Evolutionary conservation across 2,329 filamentous ascomycete species (phyloP), one percentile per base, ranked within the genome.

Genomic region (Sclerotinia borealis): DNA sequence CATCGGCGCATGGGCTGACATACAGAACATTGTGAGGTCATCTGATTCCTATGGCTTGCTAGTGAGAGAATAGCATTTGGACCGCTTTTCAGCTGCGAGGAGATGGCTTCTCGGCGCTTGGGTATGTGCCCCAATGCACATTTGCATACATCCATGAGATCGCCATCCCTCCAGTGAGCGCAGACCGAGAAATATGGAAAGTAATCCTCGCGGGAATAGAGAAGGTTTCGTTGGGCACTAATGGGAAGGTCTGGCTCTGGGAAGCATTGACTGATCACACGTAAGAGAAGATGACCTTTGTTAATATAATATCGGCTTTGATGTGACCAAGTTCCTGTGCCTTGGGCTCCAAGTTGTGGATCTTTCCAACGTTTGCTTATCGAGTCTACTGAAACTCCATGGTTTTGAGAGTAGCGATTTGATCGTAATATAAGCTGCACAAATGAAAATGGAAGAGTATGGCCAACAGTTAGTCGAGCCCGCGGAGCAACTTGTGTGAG

Each of bases 141-240:
- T 74, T 87, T 87, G 68, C 83, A 84, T 39, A 83, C 75, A 19
- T 80, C 77, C 77, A 85, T 86, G 19, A 88, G 75, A 41, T 84
- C 77, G 22, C 85, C 85, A 65, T 87, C 82, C 22, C 80, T 78
- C 85, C 85, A 88, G 71, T 88, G 85, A 1, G 82, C 78, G 68
- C 85, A 88, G 1, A 80, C 81, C 13, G 82, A 85, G 73, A 87
- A 87, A 71, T 83, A 87, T 0, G 85, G 85, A 60, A 77, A 80
- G 73, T 85, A 87, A 68, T 87, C 84, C 59, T 84, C 81, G 63
- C 82, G 79, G 36, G 79, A 83, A 73, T 83, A 87, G 2, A 87
- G 77, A 2, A 87, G 76, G 61, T 85, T 76, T 2, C 85, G 80
- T 67, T 82, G 77, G 4, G 77, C 79, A 4, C 80, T 80, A 7